A percentile compares a stretch with the other conserved stretches of the same genome.
phyloP scores from a whole-genome alignment of 805 yeast species.

The Hanseniaspora opuntiae region DNA sequence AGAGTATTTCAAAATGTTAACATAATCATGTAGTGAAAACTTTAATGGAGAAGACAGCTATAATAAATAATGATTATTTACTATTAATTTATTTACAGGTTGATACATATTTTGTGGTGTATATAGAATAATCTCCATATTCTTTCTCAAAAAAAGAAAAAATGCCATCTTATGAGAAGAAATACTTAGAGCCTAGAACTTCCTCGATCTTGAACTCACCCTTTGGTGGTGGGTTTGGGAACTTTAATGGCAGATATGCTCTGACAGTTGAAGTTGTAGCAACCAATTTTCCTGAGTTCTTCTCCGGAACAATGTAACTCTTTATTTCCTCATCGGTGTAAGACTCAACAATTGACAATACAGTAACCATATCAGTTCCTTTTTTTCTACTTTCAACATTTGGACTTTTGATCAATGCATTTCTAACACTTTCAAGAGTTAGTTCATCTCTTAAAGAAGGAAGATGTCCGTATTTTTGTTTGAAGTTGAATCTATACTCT shows the following conservation, averaged over 20 bases:
- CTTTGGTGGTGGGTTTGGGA: constrained; percentile 62
- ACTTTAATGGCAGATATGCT: constrained; percentile 50
- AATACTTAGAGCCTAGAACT: constrained; percentile 63
- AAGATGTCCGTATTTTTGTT: constrained; percentile 37
- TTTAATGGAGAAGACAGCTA: too few relatives aligned
- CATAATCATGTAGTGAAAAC: too few relatives aligned
- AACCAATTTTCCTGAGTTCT: constrained; percentile 15
- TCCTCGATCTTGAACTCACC: constrained; percentile 73
- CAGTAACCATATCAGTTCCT: constrained; percentile 51
- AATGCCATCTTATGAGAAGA: constrained; percentile 35
- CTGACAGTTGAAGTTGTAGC: constrained; percentile 22
- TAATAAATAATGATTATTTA: too few relatives aligned
- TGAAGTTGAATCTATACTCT: constrained; percentile 36
- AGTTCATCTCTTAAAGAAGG: constrained; percentile 63
- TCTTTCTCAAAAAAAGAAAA: background rate
- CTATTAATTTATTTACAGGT: background rate
- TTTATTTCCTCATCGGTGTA: constrained; percentile 18
- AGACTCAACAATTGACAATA: constrained; percentile 44
- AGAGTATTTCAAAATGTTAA: too few relatives aligned
- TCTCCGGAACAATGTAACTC: constrained; percentile 11
- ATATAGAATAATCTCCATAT: background rate
- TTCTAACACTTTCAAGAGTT: constrained; percentile 52
- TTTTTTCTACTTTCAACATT: constrained; percentile 35
- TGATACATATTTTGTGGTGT: background rate
- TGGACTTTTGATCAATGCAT: constrained; percentile 37